phyloP scores from a whole-genome alignment of 768 basidiomycete genomes.

The Dentipellis sp. region DNA sequence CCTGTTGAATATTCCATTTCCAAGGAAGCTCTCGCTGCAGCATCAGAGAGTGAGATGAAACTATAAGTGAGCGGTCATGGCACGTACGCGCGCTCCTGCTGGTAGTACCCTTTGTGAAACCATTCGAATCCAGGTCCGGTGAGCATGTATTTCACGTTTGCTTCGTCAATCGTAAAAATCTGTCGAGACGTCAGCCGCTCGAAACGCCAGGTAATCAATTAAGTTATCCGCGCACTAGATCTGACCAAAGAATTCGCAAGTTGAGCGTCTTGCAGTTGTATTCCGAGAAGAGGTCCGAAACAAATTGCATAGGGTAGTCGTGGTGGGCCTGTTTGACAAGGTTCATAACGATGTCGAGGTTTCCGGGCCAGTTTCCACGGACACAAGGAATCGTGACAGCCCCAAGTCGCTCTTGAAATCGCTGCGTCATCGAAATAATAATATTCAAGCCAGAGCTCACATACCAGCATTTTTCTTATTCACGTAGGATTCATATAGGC shows the following conservation, averaged over 20 bases:
- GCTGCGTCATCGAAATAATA: no score
- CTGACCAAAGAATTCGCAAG: constrained; percentile 57
- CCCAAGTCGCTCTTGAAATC: constrained; percentile 21
- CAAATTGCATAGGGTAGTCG: constrained; percentile 54
- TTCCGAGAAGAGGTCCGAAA: constrained; percentile 55
- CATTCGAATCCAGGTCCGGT: constrained; percentile 49
- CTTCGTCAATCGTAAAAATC: constrained; percentile 71
- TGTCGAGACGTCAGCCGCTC: constrained; percentile 18
- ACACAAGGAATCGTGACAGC: constrained; percentile 50
- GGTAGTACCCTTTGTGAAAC: constrained; percentile 58
- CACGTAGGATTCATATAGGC: no score
- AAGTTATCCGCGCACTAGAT: constrained; percentile 39
- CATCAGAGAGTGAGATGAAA: neutral
- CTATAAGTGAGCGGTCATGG: neutral
- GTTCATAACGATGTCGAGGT: constrained; percentile 54
- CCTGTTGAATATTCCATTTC: constrained; percentile 69
- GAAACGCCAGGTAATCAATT: neutral
- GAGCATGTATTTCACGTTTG: constrained; percentile 54
- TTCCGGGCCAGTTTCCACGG: constrained; percentile 70
- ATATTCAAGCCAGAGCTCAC: no score
- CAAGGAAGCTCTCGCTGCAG: constrained; percentile 45
- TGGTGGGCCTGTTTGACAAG: constrained; percentile 47
- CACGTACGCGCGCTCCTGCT: constrained; percentile 59
- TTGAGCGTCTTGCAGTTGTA: constrained; percentile 66
- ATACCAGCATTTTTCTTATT: no score